phyloP scores from a whole-genome alignment of 2,329 filamentous ascomycete genomes.

The Drechslerella stenobrocha region DNA sequence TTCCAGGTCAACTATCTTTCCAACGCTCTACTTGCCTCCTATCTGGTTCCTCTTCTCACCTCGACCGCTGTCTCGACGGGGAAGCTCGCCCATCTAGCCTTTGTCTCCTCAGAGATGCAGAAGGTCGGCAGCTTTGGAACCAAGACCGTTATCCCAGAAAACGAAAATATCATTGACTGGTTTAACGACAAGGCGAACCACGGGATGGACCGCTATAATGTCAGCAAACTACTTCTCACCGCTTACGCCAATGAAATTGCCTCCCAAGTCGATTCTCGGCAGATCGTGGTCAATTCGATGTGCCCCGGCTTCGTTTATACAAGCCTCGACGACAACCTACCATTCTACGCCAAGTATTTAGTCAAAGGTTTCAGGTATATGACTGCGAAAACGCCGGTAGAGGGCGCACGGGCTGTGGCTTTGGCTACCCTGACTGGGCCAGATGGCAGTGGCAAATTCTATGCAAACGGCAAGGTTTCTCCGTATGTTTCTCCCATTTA shows the following conservation, averaged over 20 bases:
- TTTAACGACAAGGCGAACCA: conserved; percentile 36
- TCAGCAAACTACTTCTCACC: conserved; percentile 50
- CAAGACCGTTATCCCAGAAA: conserved; percentile 5
- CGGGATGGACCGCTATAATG: conserved; percentile 21
- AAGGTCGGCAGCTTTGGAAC: conserved; percentile 50
- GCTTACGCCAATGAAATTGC: conserved; percentile 52
- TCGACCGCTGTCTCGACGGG: conserved; percentile 54
- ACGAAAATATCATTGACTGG: conserved; percentile 31
- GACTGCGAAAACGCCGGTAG: conserved; percentile 43
- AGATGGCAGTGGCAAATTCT: conserved; percentile 51
- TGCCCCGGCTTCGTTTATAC: conserved; percentile 53
- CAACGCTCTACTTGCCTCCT: conserved; percentile 61
- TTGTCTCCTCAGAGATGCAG: conserved; percentile 56
- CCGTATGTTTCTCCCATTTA: conserved; percentile 51
- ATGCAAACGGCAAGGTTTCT: conserved; percentile 49
- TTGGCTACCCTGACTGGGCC: conserved; percentile 50
- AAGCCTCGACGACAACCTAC: conserved; percentile 48
- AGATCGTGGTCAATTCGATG: conserved; percentile 53
- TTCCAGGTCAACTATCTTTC: conserved; percentile 65
- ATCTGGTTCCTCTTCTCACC: conserved; percentile 59
- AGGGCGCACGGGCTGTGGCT: conserved; percentile 50
- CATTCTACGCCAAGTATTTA: conserved; percentile 45
- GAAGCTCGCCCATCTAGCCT: conserved; percentile 55
- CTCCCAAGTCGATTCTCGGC: conserved; percentile 44
- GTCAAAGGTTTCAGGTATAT: conserved; percentile 40